Conservation (phyloP, 257 asterid species). For the Jacaranda mimosifolia region DNA sequence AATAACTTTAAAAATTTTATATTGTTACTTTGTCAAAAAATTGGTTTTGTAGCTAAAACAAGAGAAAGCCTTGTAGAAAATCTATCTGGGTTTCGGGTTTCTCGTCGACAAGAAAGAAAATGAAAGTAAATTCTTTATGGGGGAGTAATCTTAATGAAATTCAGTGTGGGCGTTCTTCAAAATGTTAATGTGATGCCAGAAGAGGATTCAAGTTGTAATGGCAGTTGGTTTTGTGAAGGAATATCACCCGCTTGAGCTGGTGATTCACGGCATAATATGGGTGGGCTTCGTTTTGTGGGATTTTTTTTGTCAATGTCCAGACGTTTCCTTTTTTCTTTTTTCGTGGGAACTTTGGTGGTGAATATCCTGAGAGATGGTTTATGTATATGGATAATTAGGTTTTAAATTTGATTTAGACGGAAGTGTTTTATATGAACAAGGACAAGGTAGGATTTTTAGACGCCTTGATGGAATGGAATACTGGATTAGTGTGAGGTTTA, state of each 20-base stretch:
- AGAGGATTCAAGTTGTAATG: constrained; percentile 3
- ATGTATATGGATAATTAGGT: neutral
- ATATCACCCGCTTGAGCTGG: neutral
- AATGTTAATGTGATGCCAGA: neutral
- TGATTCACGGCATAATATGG: neutral
- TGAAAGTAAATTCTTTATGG: neutral
- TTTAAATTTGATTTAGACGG: neutral
- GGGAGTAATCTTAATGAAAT: neutral
- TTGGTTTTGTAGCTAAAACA: neutral
- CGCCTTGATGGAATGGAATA: neutral
- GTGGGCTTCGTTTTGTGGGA: constrained; percentile 7
- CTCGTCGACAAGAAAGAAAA: neutral
- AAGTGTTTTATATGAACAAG: neutral
- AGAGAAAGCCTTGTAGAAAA: neutral
- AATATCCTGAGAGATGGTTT: neutral
- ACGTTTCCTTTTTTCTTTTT: neutral
- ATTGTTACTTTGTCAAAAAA: neutral
- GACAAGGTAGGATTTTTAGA: neutral
- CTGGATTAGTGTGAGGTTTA: neutral
- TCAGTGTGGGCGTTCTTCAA: constrained; percentile 21
- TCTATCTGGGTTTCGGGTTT: neutral
- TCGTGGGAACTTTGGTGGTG: constrained; percentile 13
- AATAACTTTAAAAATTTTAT: neutral
- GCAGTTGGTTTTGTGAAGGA: constrained; percentile 18
- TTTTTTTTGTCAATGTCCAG: neutral